A percentile compares a stretch with the other conserved stretches of the same genome.
Evolutionary conservation across 2,329 filamentous ascomycete species (phyloP).

Genomic region (Diaporthe sp.): DNA sequence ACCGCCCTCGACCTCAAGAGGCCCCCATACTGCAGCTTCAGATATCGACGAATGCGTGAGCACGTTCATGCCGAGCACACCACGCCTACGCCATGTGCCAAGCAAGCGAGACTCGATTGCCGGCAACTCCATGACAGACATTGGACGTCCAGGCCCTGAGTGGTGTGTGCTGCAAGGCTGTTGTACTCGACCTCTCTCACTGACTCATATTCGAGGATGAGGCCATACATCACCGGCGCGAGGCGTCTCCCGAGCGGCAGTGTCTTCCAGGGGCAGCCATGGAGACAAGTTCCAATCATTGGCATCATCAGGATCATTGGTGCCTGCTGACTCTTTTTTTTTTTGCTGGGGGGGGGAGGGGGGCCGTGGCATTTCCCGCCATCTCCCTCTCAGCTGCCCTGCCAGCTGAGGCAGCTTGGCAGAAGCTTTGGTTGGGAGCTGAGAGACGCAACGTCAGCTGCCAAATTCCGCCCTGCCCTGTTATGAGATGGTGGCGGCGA

Average conservation of each 20-base stretch:
- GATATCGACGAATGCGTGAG: neutral
- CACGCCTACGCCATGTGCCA: neutral
- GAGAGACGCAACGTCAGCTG: slow-evolving; percentile 10
- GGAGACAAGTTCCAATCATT: neutral
- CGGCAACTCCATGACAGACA: no score
- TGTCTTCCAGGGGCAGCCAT: neutral
- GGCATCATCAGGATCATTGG: neutral
- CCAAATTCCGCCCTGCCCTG: slow-evolving; percentile 17
- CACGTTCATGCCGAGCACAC: neutral
- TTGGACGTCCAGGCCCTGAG: no score
- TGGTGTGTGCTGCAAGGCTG: neutral
- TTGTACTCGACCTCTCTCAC: neutral
- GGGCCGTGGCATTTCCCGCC: no score
- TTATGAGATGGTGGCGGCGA: neutral
- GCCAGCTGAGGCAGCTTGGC: slow-evolving; percentile 7
- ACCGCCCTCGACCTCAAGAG: neutral
- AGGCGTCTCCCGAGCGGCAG: neutral
- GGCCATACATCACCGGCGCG: neutral
- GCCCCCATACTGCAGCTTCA: neutral
- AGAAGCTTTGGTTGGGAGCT: neutral
- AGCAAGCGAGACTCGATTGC: neutral
- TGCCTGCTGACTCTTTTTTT: slow-evolving; percentile 19
- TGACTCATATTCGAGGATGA: neutral
- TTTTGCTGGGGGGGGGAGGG: no score
- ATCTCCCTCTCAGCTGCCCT: neutral